phyloP scores from a whole-genome alignment of 2,329 filamentous ascomycete genomes.

The Sporothrix protearum region DNA sequence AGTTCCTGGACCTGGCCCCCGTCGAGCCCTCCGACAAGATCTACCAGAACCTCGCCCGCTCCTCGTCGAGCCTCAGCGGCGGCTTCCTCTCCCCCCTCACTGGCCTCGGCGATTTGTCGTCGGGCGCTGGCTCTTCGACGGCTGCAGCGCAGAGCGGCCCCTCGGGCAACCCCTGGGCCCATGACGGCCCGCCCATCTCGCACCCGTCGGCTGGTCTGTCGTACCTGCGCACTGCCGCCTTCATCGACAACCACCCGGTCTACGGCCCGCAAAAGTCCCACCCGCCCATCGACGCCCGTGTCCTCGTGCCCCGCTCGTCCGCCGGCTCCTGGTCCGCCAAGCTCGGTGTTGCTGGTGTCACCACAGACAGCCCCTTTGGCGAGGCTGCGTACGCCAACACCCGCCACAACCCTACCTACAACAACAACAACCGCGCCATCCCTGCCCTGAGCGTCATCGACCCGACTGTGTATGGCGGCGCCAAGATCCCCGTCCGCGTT shows the following conservation, averaged over 20 bases:
- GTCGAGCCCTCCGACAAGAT: conserved; percentile 36
- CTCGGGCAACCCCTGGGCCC: conserved; percentile 45
- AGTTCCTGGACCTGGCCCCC: conserved; percentile 61
- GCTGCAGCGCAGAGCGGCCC: conserved; percentile 20
- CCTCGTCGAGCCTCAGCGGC: conserved; percentile 32
- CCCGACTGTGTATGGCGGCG: conserved; percentile 48
- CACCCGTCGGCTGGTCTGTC: conserved; percentile 62
- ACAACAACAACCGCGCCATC: conserved; percentile 26
- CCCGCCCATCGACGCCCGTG: conserved; percentile 48
- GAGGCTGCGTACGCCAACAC: conserved; percentile 43
- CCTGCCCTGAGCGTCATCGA: conserved; percentile 44
- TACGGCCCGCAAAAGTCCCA: conserved; percentile 56
- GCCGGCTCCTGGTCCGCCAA: conserved; percentile 37
- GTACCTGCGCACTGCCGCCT: conserved; percentile 55
- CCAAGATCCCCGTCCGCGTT: conserved; percentile 52
- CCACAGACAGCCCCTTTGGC: conserved; percentile 43
- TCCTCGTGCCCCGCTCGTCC: conserved; percentile 45
- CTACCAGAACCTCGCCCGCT: conserved; percentile 23
- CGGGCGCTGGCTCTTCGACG: conserved; percentile 31
- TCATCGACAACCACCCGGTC: conserved; percentile 57
- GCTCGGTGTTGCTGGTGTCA: conserved; percentile 55
- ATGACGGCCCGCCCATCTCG: conserved; percentile 54
- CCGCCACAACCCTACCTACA: conserved; percentile 1
- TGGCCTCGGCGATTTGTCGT: conserved; percentile 23
- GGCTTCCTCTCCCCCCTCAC: conserved; percentile 10